A percentile compares a stretch with the other conserved stretches of the same genome.
Evolutionary conservation across 2,329 filamentous ascomycete species (phyloP).

Genomic region (Septoria petroselini): DNA sequence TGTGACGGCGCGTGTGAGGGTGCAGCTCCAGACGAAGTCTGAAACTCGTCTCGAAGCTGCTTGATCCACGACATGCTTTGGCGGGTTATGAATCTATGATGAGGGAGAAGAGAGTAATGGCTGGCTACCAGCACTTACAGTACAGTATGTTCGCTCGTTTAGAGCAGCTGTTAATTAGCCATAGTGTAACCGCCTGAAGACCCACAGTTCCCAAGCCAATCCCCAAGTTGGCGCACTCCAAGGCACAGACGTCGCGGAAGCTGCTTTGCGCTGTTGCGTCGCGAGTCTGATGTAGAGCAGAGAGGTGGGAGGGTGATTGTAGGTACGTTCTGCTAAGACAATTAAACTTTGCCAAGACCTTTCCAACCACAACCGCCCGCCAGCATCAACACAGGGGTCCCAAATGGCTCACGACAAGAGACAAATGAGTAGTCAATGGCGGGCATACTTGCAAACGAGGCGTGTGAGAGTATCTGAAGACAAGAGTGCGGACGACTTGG

Average conservation of each 20-base stretch:
- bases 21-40: background rate
- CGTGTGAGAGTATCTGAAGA: too few relatives aligned
- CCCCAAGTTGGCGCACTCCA: background rate
- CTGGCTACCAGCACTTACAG: slow-evolving; percentile 4
- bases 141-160: background rate
- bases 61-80: slow-evolving; percentile 15
- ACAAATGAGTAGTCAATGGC: too few relatives aligned
- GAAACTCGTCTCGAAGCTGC: slow-evolving; percentile 12
- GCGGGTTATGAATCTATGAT: background rate
- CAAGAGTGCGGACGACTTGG: too few relatives aligned
- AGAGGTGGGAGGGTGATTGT: too few relatives aligned
- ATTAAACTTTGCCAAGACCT: too few relatives aligned
- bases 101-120: background rate
- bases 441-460: too few relatives aligned
- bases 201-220: background rate
- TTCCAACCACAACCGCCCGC: too few relatives aligned
- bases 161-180: background rate
- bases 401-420: too few relatives aligned
- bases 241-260: background rate
- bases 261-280: background rate
- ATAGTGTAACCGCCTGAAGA: slow-evolving; percentile 8
- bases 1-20: too few relatives aligned
- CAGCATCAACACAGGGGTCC: too few relatives aligned
- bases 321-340: too few relatives aligned
- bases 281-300: too few relatives aligned